A percentile compares a stretch with the other conserved stretches of the same genome.
These are phyloP conservation scores for Camellia oleifera DNA, from an alignment of 179 eudicot genomes.

Conservation along the genomic window DNA sequence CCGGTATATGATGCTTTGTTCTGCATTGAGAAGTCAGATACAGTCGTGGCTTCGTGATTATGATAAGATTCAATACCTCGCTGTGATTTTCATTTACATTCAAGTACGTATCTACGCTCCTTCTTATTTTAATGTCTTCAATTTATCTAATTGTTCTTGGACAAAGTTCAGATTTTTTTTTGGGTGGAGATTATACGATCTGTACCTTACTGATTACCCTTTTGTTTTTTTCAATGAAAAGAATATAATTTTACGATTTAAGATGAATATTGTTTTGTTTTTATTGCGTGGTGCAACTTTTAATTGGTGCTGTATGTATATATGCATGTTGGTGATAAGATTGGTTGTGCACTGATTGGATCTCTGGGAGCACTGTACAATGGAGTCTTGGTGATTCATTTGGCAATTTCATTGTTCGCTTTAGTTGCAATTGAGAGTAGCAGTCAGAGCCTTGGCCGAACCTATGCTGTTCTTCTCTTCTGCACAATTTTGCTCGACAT, in stretches of 20 bases:
- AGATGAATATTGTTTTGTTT: not conserved
- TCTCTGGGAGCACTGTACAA: constrained; percentile 80
- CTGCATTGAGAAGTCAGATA: constrained; percentile 45
- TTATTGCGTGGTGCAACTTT: not conserved
- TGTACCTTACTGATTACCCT: not conserved
- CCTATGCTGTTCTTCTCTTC: constrained; percentile 79
- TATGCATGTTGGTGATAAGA: constrained; percentile 29
- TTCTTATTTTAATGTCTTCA: not conserved
- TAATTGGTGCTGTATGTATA: not conserved
- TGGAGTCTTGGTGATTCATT: constrained; percentile 68
- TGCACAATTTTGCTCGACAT: constrained; percentile 63
- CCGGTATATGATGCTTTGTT: constrained; percentile 66
- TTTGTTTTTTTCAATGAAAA: not conserved
- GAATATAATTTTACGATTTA: not conserved
- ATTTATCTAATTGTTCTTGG: too few species aligned
- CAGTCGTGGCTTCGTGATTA: constrained; percentile 83
- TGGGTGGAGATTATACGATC: not conserved
- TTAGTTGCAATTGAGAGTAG: constrained; percentile 93
- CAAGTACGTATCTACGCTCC: constrained; percentile 34
- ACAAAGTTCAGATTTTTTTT: not conserved
- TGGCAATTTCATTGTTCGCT: constrained; percentile 74
- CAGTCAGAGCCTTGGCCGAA: constrained; percentile 84
- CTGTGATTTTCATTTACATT: constrained; percentile 62
- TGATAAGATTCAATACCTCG: constrained; percentile 64
- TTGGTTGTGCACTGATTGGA: constrained; percentile 87